A percentile compares a stretch with the other conserved stretches of the same genome.
phyloP scores from a whole-genome alignment of 768 basidiomycete species.

The Russula sp. region DNA sequence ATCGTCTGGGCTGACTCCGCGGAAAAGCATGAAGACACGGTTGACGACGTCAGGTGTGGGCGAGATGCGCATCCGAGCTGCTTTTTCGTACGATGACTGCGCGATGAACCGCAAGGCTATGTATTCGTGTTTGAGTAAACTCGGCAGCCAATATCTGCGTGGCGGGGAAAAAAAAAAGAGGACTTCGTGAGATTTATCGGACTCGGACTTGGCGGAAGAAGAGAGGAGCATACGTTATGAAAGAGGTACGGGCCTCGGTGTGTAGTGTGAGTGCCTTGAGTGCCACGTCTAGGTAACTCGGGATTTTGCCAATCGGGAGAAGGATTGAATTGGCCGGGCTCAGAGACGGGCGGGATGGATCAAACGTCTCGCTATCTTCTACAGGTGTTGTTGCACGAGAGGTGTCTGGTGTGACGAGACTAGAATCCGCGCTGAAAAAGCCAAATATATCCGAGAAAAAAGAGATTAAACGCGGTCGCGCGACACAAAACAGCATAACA shows the following conservation, averaged over 20 bases:
- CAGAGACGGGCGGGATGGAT: slow-evolving; percentile 15
- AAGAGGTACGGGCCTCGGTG: slow-evolving; percentile 45
- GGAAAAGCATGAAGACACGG: slow-evolving; percentile 50
- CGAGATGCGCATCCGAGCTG: slow-evolving; percentile 40
- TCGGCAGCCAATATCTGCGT: slow-evolving; percentile 44
- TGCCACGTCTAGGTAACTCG: slow-evolving; percentile 41
- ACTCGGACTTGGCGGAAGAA: slow-evolving; percentile 31
- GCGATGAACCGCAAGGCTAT: slow-evolving; percentile 48
- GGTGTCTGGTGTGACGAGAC: not conserved
- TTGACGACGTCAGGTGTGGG: slow-evolving; percentile 46
- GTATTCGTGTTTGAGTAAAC: slow-evolving; percentile 40
- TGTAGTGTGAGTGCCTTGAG: slow-evolving; percentile 40
- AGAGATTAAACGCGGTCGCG: not conserved
- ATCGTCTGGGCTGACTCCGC: slow-evolving; percentile 36
- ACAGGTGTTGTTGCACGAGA: slow-evolving; percentile 1
- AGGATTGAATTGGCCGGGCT: slow-evolving; percentile 26
- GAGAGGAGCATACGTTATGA: slow-evolving; percentile 41
- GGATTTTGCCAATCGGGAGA: slow-evolving; percentile 35
- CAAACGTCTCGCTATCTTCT: slow-evolving; percentile 3
- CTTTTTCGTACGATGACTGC: slow-evolving; percentile 43
- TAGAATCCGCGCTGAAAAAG: not conserved
- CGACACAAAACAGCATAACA: not conserved
- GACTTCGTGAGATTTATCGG: not conserved
- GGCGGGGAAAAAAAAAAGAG: not conserved
- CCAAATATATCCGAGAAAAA: not conserved